Evolutionary conservation across 2,329 filamentous ascomycete species (phyloP), one percentile per base, ranked within the genome.

Genomic region (Westerdykella aurantiaca): DNA sequence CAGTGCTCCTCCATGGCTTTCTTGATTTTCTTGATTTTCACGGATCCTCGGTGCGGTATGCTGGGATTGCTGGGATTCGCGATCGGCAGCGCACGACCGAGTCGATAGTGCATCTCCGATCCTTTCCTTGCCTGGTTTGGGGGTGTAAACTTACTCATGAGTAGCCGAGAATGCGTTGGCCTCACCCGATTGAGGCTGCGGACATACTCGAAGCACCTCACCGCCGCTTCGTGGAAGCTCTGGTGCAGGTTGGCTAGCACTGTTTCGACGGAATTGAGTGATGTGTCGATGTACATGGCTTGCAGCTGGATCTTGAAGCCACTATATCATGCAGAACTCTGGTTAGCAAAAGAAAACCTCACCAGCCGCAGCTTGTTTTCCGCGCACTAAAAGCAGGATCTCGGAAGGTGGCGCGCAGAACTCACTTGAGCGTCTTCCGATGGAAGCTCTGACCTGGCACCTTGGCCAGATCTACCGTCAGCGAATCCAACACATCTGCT

Each of bases 301-400:
- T 93, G 86, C 41, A 89, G 83, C 62, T 95, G 88, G 41, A 93
- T 81, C 64, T 89, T 90, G 72, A 97, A 88, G 3, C 81, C 71
- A 57, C 71, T 73, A 47, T 54, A 44, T 46, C 18, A 21, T 21
- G 3, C 18, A 21, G 18, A 6, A 21, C 6, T 6, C 18, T 4
- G 41, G 55, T 59, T 42, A 60, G 53, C 45, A 33, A 44, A 14
- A 31, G 14, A 18, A 38, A 25, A 34, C 29, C 25, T 22, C 17
- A 9, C 25, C 34, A 38, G 34, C 41, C 35, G 39, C 29, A 49
- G 43, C 35, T 21, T 35, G 9, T 41, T n/a, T 12, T 43, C 31
- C 16, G 33, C 21, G 3, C 25, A 33, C 25, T 17, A 34, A 18
- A 35, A 14, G 4, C 37, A 38, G 37, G 18, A 35, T 35, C 18